phyloP scores from a whole-genome alignment of 192 early-diverging fungal species.

The Entomortierella parvispora region DNA sequence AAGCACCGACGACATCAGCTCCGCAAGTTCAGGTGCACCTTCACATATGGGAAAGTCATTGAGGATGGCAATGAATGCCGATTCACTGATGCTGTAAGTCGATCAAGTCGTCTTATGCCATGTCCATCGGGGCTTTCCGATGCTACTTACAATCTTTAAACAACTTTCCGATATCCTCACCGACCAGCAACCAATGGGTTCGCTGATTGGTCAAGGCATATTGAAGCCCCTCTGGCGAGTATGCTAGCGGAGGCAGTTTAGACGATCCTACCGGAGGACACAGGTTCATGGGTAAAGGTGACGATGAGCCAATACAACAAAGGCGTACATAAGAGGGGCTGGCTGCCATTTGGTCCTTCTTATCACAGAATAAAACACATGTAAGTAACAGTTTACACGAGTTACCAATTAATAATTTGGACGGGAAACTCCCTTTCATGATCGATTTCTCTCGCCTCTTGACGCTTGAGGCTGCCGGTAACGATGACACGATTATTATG shows the following conservation, averaged over 20 bases:
- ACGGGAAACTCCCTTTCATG: background rate
- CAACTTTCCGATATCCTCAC: conserved; percentile 23
- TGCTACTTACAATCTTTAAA: conserved; percentile 26
- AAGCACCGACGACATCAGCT: conserved; percentile 9
- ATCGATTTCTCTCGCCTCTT: background rate
- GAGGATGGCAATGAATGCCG: conserved; percentile 10
- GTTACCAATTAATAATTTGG: background rate
- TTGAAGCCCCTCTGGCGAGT: conserved; percentile 15
- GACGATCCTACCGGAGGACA: background rate
- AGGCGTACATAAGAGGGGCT: background rate
- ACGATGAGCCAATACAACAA: conserved; percentile 1
- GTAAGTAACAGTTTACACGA: background rate
- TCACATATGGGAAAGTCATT: conserved; percentile 16
- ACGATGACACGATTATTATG: background rate
- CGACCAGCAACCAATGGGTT: conserved; percentile 9
- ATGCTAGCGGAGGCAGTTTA: conserved; percentile 13
- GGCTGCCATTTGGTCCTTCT: background rate
- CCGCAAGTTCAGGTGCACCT: conserved; percentile 9
- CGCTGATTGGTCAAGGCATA: conserved; percentile 22
- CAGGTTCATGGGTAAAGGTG: background rate
- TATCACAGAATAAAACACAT: background rate
- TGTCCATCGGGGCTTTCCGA: conserved; percentile 18
- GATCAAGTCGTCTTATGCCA: conserved; percentile 21
- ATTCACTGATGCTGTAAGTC: conserved; percentile 14
- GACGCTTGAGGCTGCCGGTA: background rate